Conservation (phyloP, 148 eudicot species). For the Persicaria maculosa region DNA sequence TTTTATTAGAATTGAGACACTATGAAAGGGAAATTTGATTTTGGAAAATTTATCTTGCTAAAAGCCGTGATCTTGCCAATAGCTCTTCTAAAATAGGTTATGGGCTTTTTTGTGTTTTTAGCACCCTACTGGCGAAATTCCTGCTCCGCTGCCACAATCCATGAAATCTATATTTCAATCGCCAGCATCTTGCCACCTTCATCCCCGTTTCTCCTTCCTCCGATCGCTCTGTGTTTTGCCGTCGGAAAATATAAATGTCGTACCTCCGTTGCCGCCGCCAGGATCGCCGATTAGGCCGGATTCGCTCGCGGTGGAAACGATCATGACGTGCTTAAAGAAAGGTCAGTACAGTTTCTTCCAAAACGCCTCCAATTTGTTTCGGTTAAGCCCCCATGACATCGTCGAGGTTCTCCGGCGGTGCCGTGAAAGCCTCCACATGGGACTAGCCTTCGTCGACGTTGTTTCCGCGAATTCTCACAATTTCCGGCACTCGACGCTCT, state of each 20-base stretch:
- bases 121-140: too few relatives aligned
- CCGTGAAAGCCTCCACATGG: conserved; percentile 36
- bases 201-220: background rate
- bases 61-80: too few relatives aligned
- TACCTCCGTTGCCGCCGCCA: background rate
- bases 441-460: conserved; percentile 43
- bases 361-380: background rate
- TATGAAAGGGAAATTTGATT: too few relatives aligned
- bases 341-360: conserved; percentile 13
- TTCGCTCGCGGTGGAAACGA: conserved; percentile 8
- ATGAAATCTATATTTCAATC: background rate
- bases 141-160: background rate
- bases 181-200: conserved; percentile 2
- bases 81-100: too few relatives aligned
- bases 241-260: background rate
- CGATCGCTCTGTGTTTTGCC: conserved; percentile 3
- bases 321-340: conserved; percentile 3
- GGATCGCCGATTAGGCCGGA: conserved; percentile 10
- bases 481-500: conserved; percentile 50
- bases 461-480: conserved; percentile 35
- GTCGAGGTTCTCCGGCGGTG: conserved; percentile 24
- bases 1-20: too few relatives aligned
- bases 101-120: too few relatives aligned
- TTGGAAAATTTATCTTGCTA: too few relatives aligned
- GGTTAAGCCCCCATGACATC: conserved; percentile 1